Evolutionary conservation across 495 filamentous ascomycete genomes (phyloP).

Genomic region (Aspergillus homomorphus): DNA sequence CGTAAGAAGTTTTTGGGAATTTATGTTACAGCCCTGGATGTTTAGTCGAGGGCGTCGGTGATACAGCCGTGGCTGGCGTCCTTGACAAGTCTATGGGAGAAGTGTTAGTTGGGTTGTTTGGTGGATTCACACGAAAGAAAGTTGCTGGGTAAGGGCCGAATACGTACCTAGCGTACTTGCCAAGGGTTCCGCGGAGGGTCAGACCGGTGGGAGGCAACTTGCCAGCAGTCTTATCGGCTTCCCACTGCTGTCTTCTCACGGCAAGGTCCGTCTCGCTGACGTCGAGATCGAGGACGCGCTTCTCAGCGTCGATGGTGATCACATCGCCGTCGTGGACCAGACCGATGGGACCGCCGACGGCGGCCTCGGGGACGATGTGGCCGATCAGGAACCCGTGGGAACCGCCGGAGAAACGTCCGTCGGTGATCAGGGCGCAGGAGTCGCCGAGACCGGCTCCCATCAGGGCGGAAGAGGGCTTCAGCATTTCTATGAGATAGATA

Average conservation of each 20-base stretch:
- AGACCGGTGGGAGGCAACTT: constrained; percentile 28
- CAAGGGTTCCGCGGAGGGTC: constrained; percentile 69
- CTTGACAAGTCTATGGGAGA: constrained; percentile 44
- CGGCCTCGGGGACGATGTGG: constrained; percentile 51
- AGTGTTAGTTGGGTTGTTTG: constrained; percentile 2
- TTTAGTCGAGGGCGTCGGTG: constrained; percentile 20
- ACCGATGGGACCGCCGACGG: constrained; percentile 51
- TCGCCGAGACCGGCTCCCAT: constrained; percentile 82
- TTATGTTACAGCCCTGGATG: not conserved
- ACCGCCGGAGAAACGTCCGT: constrained; percentile 40
- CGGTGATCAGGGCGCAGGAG: constrained; percentile 45
- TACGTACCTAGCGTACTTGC: constrained; percentile 66
- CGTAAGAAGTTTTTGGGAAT: not conserved
- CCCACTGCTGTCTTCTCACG: constrained; percentile 57
- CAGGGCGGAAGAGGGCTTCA: constrained; percentile 74
- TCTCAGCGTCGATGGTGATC: constrained; percentile 48
- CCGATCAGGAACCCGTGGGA: constrained; percentile 48
- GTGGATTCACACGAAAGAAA: too few species aligned
- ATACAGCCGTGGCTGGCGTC: constrained; percentile 25
- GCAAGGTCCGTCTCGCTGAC: constrained; percentile 56
- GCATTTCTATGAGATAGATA: constrained; percentile 54
- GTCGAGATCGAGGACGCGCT: constrained; percentile 41
- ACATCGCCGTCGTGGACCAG: constrained; percentile 49
- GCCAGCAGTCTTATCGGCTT: constrained; percentile 20
- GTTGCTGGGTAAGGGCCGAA: not conserved